A percentile compares a stretch with the other conserved stretches of the same genome.
These are phyloP conservation scores for Lobulomyces angularis DNA, from an alignment of 192 early-diverging fungal genomes.

Conservation along the genomic window DNA sequence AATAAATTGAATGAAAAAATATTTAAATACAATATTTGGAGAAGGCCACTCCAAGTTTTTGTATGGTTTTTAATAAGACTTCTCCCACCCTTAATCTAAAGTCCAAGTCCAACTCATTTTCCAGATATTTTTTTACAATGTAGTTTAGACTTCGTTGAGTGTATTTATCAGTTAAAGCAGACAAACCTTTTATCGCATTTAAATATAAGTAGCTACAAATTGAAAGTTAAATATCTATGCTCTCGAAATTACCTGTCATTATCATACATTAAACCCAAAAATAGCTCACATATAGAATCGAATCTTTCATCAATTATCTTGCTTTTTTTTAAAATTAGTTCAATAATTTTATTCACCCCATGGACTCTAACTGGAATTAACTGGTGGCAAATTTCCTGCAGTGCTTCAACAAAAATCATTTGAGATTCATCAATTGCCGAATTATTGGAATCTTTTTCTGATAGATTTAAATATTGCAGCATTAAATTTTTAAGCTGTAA, in stretches of 20 bases:
- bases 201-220: slow-evolving; percentile 71
- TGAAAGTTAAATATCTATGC: slow-evolving; percentile 5
- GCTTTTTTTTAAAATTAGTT: slow-evolving; percentile 64
- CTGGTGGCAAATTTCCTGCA: slow-evolving; percentile 64
- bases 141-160: slow-evolving; percentile 54
- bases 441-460: too few species aligned
- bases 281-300: slow-evolving; percentile 56
- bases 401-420: slow-evolving; percentile 59
- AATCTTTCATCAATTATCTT: slow-evolving; percentile 41
- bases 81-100: slow-evolving; percentile 73
- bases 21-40: slow-evolving; percentile 44
- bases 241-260: slow-evolving; percentile 52
- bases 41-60: slow-evolving; percentile 67
- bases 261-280: slow-evolving; percentile 63
- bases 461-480: too few species aligned
- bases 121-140: slow-evolving; percentile 57
- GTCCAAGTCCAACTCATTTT: slow-evolving; percentile 36
- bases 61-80: slow-evolving; percentile 73
- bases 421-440: too few species aligned
- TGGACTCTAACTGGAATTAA: slow-evolving; percentile 79
- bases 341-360: slow-evolving; percentile 67
- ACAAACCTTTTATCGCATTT: slow-evolving; percentile 79
- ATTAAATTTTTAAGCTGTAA: too few species aligned
- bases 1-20: slow-evolving; percentile 13
- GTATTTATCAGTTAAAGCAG: slow-evolving; percentile 70